Evolutionary conservation across 1,139 yeast species (phyloP).

Genomic region (Taiozyma sp.): DNA sequence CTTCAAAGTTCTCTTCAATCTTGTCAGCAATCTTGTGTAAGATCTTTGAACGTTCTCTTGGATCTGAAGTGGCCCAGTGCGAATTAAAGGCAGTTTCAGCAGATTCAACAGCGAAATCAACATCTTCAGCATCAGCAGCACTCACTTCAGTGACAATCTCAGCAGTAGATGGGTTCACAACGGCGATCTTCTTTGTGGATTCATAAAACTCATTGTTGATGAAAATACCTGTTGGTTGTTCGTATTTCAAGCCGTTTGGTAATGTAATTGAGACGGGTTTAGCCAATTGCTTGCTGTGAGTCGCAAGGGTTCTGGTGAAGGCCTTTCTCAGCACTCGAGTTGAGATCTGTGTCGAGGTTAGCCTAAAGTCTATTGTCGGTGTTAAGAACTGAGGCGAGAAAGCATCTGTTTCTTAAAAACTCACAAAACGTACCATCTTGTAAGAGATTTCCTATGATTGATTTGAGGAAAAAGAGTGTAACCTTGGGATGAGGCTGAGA

Average conservation of each 20-base stretch:
- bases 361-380: not conserved
- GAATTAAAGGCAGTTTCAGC: slow-evolving; percentile 36
- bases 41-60: slow-evolving; percentile 44
- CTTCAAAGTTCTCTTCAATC: slow-evolving; percentile 50
- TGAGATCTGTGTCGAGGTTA: not conserved
- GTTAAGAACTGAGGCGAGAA: not conserved
- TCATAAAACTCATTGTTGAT: slow-evolving; percentile 39
- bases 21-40: slow-evolving; percentile 54
- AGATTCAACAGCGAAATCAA: slow-evolving; percentile 38
- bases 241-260: slow-evolving; percentile 46
- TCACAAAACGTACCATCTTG: not conserved
- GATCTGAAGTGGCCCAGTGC: slow-evolving; percentile 35
- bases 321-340: not conserved
- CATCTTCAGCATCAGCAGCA: slow-evolving; percentile 40
- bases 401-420: not conserved
- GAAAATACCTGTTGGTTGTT: slow-evolving; percentile 48
- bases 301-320: not conserved
- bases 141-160: slow-evolving; percentile 37
- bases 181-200: slow-evolving; percentile 36
- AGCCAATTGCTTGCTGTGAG: not conserved
- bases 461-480: not conserved
- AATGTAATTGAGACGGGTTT: slow-evolving; percentile 34
- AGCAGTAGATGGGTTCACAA: slow-evolving; percentile 41
- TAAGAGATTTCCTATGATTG: not conserved
- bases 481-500: not conserved